phyloP scores from a whole-genome alignment of 768 basidiomycete species.

The Boletellus sp. region DNA sequence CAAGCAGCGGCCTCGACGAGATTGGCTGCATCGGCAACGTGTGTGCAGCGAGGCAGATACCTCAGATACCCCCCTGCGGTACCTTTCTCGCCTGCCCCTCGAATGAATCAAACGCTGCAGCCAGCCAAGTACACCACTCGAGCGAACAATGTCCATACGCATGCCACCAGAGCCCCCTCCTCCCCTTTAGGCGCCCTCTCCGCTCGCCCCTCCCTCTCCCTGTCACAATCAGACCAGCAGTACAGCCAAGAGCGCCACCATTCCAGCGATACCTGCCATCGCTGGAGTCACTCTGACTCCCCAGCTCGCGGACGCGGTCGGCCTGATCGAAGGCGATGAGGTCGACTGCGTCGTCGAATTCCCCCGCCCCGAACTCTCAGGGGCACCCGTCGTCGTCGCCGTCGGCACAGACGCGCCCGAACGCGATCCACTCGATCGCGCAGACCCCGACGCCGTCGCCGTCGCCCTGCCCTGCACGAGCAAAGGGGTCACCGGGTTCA shows the following conservation, averaged over 20 bases:
- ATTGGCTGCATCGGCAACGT: slow-evolving; percentile 30
- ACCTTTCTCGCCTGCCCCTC: too few relatives aligned
- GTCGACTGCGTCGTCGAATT: background rate
- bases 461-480: slow-evolving; percentile 11
- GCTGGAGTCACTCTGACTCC: background rate
- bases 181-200: slow-evolving; percentile 3
- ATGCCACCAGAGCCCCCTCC: too few relatives aligned
- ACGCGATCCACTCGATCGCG: background rate
- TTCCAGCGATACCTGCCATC: background rate
- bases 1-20: slow-evolving; percentile 19
- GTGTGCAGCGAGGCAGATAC: slow-evolving; percentile 27
- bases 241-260: background rate
- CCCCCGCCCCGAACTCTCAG: slow-evolving; percentile 3
- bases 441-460: background rate
- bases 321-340: background rate
- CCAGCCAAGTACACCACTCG: slow-evolving; percentile 15
- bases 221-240: background rate
- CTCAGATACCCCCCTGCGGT: too few relatives aligned
- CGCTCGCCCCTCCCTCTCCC: background rate
- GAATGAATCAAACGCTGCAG: slow-evolving; percentile 8
- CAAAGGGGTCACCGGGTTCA: slow-evolving; percentile 5
- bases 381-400: background rate
- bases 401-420: background rate
- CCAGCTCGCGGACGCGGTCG: slow-evolving; percentile 1
- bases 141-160: too few relatives aligned